phyloP scores from a whole-genome alignment of 345 rosid species.

The Euclidium syriacum region DNA sequence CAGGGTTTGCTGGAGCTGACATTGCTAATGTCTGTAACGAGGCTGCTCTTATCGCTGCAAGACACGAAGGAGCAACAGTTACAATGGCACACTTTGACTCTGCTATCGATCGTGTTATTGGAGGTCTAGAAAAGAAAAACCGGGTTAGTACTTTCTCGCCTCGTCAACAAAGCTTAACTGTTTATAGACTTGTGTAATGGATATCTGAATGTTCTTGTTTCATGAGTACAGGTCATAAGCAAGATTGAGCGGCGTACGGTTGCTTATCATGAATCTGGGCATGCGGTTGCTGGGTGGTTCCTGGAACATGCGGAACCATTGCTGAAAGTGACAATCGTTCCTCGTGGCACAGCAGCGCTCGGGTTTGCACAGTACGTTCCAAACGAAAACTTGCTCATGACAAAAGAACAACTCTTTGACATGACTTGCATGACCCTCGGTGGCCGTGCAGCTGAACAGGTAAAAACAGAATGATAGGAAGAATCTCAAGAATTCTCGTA shows the following conservation, averaged over 20 bases:
- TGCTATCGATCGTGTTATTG: conserved; percentile 89
- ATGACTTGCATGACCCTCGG: conserved; percentile 98
- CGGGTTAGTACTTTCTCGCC: conserved; percentile 42
- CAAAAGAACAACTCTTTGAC: conserved; percentile 96
- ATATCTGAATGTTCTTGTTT: neutral
- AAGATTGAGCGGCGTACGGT: conserved; percentile 83
- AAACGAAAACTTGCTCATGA: conserved; percentile 90
- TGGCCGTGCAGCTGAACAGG: conserved; percentile 98
- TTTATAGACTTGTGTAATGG: neutral
- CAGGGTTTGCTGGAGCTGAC: conserved; percentile 98
- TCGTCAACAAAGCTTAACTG: neutral
- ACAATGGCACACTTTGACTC: conserved; percentile 89
- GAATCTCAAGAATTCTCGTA: neutral
- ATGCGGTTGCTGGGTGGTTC: conserved; percentile 95
- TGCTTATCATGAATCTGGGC: conserved; percentile 96
- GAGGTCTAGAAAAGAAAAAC: conserved; percentile 97
- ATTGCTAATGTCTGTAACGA: conserved; percentile 96
- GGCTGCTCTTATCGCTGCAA: conserved; percentile 94
- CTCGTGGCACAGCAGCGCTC: conserved; percentile 94
- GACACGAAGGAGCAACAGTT: conserved; percentile 49
- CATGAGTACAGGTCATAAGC: conserved; percentile 66
- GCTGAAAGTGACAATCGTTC: conserved; percentile 91
- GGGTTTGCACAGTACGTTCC: conserved; percentile 98
- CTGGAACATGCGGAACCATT: conserved; percentile 94
- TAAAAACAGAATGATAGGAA: too few relatives aligned